phyloP scores from a whole-genome alignment of 805 yeast species.

The Candida coleopterorum region DNA sequence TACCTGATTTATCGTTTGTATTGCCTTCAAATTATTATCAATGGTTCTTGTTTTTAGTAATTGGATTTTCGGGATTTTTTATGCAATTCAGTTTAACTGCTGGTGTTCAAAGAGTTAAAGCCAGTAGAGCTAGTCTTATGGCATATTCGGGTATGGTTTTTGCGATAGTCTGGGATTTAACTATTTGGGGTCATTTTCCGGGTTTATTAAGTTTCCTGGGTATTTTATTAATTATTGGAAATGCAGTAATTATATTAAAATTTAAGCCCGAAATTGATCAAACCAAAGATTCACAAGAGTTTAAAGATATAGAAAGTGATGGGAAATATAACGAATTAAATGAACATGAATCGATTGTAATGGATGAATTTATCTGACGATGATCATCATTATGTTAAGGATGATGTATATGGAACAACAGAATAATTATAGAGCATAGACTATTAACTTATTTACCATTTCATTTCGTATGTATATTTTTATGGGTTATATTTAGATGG shows the following conservation, averaged over 20 bases:
- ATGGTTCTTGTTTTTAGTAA: constrained; percentile 56
- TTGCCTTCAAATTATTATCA: constrained; percentile 58
- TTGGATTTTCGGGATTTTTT: constrained; percentile 76
- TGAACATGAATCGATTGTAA: constrained; percentile 15
- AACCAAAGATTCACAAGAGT: constrained; percentile 7
- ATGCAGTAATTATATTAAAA: constrained; percentile 52
- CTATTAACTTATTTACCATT: no score
- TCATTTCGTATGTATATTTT: no score
- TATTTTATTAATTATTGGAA: constrained; percentile 57
- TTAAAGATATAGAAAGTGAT: constrained; percentile 7
- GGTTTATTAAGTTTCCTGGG: constrained; percentile 66
- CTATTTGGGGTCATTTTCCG: constrained; percentile 72
- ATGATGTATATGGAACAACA: no score
- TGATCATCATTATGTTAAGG: constrained; percentile 12
- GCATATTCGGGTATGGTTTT: constrained; percentile 72
- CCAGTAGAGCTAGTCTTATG: constrained; percentile 73
- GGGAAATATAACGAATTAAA: constrained; percentile 9
- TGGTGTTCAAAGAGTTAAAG: constrained; percentile 77
- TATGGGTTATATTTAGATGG: no score
- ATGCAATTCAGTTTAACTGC: constrained; percentile 78
- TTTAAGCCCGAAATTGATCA: constrained; percentile 13
- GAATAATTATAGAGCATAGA: no score
- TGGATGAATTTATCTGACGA: constrained; percentile 27
- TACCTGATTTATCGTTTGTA: constrained; percentile 58
- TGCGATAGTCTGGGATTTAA: constrained; percentile 70